Conservation (phyloP, 2,329 filamentous ascomycete species). For the Shiraia sp. region DNA sequence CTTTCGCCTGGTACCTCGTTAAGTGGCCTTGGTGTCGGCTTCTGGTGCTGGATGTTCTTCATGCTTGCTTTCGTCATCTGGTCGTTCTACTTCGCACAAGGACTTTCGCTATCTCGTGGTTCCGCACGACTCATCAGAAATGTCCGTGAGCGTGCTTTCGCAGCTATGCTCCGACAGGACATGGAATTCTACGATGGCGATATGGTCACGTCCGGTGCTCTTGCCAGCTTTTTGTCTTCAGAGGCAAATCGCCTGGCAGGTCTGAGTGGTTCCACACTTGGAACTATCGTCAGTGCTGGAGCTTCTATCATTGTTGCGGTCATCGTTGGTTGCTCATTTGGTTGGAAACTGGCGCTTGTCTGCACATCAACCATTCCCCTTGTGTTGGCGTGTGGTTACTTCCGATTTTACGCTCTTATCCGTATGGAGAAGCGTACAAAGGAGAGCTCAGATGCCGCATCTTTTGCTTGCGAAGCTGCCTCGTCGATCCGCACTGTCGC, state of each 20-base stretch:
- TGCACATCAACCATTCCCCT: conserved; percentile 79
- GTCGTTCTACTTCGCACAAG: conserved; percentile 33
- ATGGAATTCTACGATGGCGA: conserved; percentile 90
- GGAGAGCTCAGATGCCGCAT: conserved; percentile 79
- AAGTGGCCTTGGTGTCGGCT: conserved; percentile 68
- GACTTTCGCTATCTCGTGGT: conserved; percentile 61
- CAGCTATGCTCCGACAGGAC: conserved; percentile 80
- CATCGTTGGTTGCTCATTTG: conserved; percentile 69
- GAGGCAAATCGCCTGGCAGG: conserved; percentile 90
- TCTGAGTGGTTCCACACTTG: conserved; percentile 84
- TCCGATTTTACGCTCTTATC: conserved; percentile 88
- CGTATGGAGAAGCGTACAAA: conserved; percentile 74
- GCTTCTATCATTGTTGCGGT: conserved; percentile 80
- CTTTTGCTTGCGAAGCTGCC: conserved; percentile 91
- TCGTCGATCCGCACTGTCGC: conserved; percentile 95
- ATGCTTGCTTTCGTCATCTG: conserved; percentile 36
- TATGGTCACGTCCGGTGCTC: conserved; percentile 84
- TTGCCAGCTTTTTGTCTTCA: conserved; percentile 68
- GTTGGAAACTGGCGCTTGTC: conserved; percentile 87
- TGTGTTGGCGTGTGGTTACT: conserved; percentile 78
- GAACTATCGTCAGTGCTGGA: conserved; percentile 77
- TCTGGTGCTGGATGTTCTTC: conserved; percentile 44
- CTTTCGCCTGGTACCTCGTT: conserved; percentile 61
- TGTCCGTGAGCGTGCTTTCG: conserved; percentile 80
- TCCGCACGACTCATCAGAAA: conserved; percentile 71